phyloP scores from a whole-genome alignment of 495 filamentous ascomycete genomes.

The Xeromyces bisporus region DNA sequence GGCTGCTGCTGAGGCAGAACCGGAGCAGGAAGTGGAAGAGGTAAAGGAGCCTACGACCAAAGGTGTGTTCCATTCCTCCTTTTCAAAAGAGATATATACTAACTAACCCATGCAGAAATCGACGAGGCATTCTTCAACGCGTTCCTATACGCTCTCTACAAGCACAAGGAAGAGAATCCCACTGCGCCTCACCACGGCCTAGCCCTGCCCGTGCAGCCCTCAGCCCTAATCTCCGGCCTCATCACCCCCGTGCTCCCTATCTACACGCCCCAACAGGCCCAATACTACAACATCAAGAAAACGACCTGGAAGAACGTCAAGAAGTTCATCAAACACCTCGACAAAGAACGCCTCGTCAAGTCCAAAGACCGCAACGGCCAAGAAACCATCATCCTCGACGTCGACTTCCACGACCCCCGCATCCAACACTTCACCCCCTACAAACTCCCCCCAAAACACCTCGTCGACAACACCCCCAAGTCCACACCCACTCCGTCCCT shows the following conservation, averaged over 20 bases:
- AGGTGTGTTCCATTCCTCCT: slow-evolving; percentile 18
- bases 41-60: slow-evolving; percentile 37
- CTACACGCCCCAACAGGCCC: slow-evolving; percentile 34
- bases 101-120: slow-evolving; percentile 33
- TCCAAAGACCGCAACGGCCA: slow-evolving; percentile 49
- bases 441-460: slow-evolving; percentile 32
- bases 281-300: slow-evolving; percentile 54
- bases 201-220: slow-evolving; percentile 45
- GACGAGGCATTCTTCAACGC: slow-evolving; percentile 53
- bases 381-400: slow-evolving; percentile 48
- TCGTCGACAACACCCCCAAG: slow-evolving; percentile 19
- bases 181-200: slow-evolving; percentile 33
- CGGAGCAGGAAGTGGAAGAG: slow-evolving; percentile 16
- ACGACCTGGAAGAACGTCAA: slow-evolving; percentile 59
- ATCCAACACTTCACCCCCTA: slow-evolving; percentile 46
- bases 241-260: slow-evolving; percentile 53
- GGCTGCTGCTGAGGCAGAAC: slow-evolving; percentile 12
- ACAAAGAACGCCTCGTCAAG: slow-evolving; percentile 45
- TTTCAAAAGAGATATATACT: slow-evolving; percentile 5
- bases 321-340: slow-evolving; percentile 56
- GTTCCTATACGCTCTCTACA: slow-evolving; percentile 46
- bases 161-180: slow-evolving; percentile 35
- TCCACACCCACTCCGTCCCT: slow-evolving; percentile 11
- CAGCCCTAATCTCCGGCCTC: slow-evolving; percentile 46
- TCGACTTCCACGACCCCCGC: slow-evolving; percentile 43